Base-by-base conservation (phyloP, 345 rosid species). In the Eucalyptus sideroxylon region DNA sequence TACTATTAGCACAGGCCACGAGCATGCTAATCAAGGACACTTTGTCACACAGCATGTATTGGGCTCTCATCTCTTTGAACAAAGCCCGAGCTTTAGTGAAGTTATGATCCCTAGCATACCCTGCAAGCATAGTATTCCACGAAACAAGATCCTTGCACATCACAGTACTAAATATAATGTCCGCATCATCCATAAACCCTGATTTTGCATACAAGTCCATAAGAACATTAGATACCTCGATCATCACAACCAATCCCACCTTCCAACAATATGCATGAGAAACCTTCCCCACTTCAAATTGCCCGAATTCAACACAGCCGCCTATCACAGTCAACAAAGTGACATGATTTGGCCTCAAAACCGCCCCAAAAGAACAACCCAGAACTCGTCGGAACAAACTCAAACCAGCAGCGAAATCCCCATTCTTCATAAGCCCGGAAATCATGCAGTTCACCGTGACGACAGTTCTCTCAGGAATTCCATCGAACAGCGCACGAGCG, bases 41-140 rank as follows among this genome's bases (percentile, higher is more conserved):
- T 44, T 77, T 86, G 88, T 92, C 91, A 77, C 82, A 89, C 26
- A 89, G 88, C 26, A 89, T 47, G 67, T 77, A 16, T 65, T 56
- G 47, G 49, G 59, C 34, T 60, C 90, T 72, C 91, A 92, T 92
- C 86, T 89, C 89, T 50, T 47, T 87, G 80, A 90, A 92, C 56
- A 89, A 90, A 89, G 86, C 86, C 50, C 82, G 27, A 67, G 89
- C 91, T 59, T 91, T 69, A 69, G 45, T 47, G 26, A 85, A 72
- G 31, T 83, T 47, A 59, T 26, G 24, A 85, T 88, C 88, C 88
- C 89, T 90, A 87, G 90, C 90, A 89, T 89, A 91, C n/a, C 89
- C 93, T 49, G 89, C 92, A 65, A 91, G 82, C 91, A 91, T 91
- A 26, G 91, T 91, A 89, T 92, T 92, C 93, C 93, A 91, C 16